Base-by-base conservation (phyloP, 1,284 basidiomycete species). In the Cryptococcus wingfieldii region DNA sequence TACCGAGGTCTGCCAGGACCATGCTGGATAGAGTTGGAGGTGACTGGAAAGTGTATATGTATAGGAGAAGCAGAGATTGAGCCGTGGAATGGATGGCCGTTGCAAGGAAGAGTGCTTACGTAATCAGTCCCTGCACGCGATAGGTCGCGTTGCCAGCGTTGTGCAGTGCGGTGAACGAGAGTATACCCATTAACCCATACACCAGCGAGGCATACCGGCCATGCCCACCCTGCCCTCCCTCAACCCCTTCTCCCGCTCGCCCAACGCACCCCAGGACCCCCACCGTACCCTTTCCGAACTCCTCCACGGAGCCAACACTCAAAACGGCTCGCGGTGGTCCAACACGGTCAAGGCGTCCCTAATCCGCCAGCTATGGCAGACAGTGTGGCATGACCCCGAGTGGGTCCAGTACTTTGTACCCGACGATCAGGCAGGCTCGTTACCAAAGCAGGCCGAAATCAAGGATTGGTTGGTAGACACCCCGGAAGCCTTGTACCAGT, bases 1-100 rank as follows among this genome's bases (percentile, higher is more conserved):
- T 84, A 60, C 95, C 96, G 58, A 99, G 83, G 80, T 98, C 95
- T 64, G 90, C 90, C 71, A 98, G 83, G 74, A 99, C 96, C 95
- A 98, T 96, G 69, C 66, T 53, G 51, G 14, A 25, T 16, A 1
- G 25, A 25, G 5, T 25, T 10, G 31, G 31, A 18, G 5, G 42
- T 44, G 42, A 19, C 4, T 18, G 42, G n/a, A 7, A 18, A 25
- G n/a, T n/a, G n/a, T n/a, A n/a, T n/a, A 12, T 12, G 25, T 18
- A 14, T 47, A 47, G 2, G 13, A 27, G 31, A 18, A 34, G 31
- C 19, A 19, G 19, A 19, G 19, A 19, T 19, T 19, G 19, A 19
- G 19, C 19, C 19, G 19, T 19, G 19, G 19, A 19, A n/a, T n/a
- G n/a, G n/a, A n/a, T n/a, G n/a, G n/a, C n/a, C n/a, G n/a, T n/a